These are phyloP conservation scores for Sporothrix pseudoabietina DNA, from an alignment of 2,329 filamentous ascomycete genomes.

Conservation along the genomic window DNA sequence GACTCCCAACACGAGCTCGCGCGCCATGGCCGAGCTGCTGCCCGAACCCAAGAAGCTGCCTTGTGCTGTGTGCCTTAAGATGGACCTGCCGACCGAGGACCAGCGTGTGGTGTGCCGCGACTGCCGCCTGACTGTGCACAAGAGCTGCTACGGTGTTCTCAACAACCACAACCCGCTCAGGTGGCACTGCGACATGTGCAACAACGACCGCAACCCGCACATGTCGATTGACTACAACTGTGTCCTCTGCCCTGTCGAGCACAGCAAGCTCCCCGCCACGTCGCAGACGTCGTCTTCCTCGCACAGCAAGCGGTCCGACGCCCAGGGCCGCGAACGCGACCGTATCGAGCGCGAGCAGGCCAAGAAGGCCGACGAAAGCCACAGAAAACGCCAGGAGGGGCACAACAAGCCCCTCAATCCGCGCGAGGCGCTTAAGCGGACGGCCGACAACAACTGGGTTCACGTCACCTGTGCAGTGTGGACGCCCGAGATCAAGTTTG, in stretches of 20 bases:
- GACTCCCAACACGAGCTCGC: conserved; percentile 42
- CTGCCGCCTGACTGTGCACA: conserved; percentile 89
- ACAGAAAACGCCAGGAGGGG: conserved; percentile 79
- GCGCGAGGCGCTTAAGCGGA: conserved; percentile 88
- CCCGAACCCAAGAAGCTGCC: conserved; percentile 78
- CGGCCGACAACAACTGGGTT: conserved; percentile 96
- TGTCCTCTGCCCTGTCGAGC: conserved; percentile 82
- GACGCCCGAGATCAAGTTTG: conserved; percentile 91
- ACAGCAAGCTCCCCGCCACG: conserved; percentile 77
- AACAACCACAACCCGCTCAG: conserved; percentile 71
- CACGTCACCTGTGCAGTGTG: conserved; percentile 92
- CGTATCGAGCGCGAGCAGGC: conserved; percentile 81
- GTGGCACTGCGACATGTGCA: conserved; percentile 95
- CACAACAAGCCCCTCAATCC: conserved; percentile 81
- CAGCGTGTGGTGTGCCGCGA: conserved; percentile 79
- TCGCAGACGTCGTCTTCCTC: conserved; percentile 58
- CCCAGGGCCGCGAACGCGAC: conserved; percentile 81
- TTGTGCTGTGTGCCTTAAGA: conserved; percentile 79
- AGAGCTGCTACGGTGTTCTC: conserved; percentile 84
- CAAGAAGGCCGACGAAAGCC: conserved; percentile 75
- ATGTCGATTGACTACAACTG: conserved; percentile 96
- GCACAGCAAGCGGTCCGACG: conserved; percentile 86
- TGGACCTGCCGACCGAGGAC: conserved; percentile 67
- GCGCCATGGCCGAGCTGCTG: conserved; percentile 60
- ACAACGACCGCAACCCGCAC: conserved; percentile 88